Evolutionary conservation across 768 basidiomycete genomes (phyloP), one percentile per base, ranked within the genome.

Genomic region (Lactifluus rugatus): DNA sequence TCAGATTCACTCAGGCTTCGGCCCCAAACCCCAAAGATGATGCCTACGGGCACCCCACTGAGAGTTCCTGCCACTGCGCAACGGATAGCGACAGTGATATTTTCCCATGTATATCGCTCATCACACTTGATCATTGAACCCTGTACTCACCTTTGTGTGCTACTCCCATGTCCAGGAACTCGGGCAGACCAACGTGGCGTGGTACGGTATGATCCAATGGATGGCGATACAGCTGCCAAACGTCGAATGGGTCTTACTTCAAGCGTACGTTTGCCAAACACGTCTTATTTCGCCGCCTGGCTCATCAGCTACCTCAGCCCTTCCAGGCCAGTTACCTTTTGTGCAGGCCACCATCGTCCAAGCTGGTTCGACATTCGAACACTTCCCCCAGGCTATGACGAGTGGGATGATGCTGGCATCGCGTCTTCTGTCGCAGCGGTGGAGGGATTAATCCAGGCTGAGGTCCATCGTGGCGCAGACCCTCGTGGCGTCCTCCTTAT

Each of bases 311-410:
- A 8, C 28, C 26, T 10, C 58, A 70, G 75, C 31, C 67, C 70
- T 5, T 62, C 65, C 11, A 66, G 66, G 39, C 68, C 68, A 11
- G 69, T 75, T 16, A 66, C 69, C 2, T 65, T 68, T 50, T 66
- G 67, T 53, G 62, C 67, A 25, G 66, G 71, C 8, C 61, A 64
- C 17, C 55, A 58, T 9, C 69, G 71, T 14, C 70, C 75, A 2
- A 72, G 72, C 47, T 78, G 76, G 77, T 78, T 78, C 63, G 67
- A 76, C 60, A 69, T 78, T 25, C 58, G 66, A 2, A 63, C 61
- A 19, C 65, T 76, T 9, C 76, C 75, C 8, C 76, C 76, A 0
- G 62, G 67, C 31, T 55, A 64, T 11, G 60, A 67, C 47, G 74
- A 75, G 48, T 74, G 69, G 61, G 75, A 76, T 57, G 71, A 72